Conservation (phyloP, 441 rosid species). For the Pelargonium fulgidum region DNA sequence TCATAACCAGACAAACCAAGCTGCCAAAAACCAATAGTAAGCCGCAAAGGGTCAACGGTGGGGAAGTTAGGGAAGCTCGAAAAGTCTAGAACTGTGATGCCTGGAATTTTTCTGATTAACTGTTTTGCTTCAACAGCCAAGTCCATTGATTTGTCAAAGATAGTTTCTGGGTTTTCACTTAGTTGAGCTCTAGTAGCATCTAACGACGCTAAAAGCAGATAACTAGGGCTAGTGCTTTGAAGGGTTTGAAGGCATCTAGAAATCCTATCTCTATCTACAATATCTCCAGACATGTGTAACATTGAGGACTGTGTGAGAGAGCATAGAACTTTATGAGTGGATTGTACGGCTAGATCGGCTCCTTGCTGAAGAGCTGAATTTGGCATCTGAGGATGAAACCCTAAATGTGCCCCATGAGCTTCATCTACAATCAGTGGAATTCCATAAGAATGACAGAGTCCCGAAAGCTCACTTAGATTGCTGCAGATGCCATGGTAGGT, state of each 20-base stretch:
- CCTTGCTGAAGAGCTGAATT: slow-evolving; percentile 50
- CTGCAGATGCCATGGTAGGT: slow-evolving; percentile 64
- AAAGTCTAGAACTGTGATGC: slow-evolving; percentile 31
- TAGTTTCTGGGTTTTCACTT: slow-evolving; percentile 32
- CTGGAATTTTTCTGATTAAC: slow-evolving; percentile 28
- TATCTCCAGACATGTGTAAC: slow-evolving; percentile 48
- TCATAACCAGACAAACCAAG: slow-evolving; percentile 51
- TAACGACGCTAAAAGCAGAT: slow-evolving; percentile 53
- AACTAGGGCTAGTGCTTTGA: slow-evolving; percentile 56
- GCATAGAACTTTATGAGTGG: slow-evolving; percentile 56
- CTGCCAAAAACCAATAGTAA: slow-evolving; percentile 45
- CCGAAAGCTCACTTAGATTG: slow-evolving; percentile 36
- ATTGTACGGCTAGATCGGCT: slow-evolving; percentile 51
- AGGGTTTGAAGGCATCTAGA: slow-evolving; percentile 51
- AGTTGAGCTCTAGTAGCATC: slow-evolving; percentile 64
- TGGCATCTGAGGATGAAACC: slow-evolving; percentile 50
- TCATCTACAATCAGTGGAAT: slow-evolving; percentile 60
- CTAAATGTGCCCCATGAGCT: slow-evolving; percentile 65
- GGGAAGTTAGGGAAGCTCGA: slow-evolving; percentile 27
- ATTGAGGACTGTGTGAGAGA: slow-evolving; percentile 63
- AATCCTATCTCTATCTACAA: slow-evolving; percentile 40
- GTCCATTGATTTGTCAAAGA: slow-evolving; percentile 33
- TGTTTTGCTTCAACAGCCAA: slow-evolving; percentile 33
- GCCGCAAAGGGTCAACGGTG: slow-evolving; percentile 45
- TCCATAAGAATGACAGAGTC: slow-evolving; percentile 40